Conservation (phyloP, 441 rosid species). For the Mallotus repandus region DNA sequence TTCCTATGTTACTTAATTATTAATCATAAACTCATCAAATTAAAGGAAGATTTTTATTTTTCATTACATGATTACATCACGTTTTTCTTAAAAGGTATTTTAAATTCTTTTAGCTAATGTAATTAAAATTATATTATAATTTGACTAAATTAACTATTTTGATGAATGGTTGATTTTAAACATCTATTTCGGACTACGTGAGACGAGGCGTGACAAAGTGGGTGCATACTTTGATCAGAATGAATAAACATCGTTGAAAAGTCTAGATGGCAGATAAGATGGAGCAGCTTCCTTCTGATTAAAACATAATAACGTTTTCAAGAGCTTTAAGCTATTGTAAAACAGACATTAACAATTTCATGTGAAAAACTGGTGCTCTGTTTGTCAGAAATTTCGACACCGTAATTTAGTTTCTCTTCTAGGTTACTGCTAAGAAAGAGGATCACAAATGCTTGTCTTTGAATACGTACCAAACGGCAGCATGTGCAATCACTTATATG, state of each 20-base stretch:
- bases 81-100: too few species aligned
- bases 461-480: conserved; percentile 61
- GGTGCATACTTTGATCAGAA: not conserved
- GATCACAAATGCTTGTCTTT: conserved; percentile 49
- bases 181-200: too few species aligned
- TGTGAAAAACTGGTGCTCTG: conserved; percentile 40
- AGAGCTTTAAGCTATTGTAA: not conserved
- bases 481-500: conserved; percentile 50
- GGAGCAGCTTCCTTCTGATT: not conserved
- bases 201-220: too few species aligned
- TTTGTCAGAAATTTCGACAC: conserved; percentile 56
- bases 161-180: too few species aligned
- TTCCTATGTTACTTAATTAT: too few species aligned
- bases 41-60: too few species aligned
- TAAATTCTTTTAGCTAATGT: too few species aligned
- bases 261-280: not conserved
- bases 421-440: conserved; percentile 58
- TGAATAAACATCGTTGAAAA: not conserved
- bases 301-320: not conserved
- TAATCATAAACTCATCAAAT: too few species aligned
- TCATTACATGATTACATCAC: too few species aligned
- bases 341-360: conserved; percentile 18
- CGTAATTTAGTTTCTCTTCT: conserved; percentile 54
- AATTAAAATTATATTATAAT: too few species aligned
- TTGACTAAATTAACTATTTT: too few species aligned